Conservation (phyloP, 129 eudicot species). For the Ambrosia trifida region DNA sequence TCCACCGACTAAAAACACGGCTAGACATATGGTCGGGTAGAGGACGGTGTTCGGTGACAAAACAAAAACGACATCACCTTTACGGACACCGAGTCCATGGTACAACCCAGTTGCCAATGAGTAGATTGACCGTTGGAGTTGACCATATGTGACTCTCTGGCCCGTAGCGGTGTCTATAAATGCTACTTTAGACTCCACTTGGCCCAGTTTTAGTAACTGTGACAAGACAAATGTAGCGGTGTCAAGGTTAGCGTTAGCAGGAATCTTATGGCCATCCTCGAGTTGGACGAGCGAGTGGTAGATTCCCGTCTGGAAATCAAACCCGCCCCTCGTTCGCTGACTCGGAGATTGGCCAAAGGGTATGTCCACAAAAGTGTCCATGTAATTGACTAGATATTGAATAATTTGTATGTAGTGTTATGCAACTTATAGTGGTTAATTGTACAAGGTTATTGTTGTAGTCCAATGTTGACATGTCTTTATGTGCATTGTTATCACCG, state of each 20-base stretch:
- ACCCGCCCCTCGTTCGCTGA: conserved; percentile 42
- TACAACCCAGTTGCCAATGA: conserved; percentile 56
- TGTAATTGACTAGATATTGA: not conserved
- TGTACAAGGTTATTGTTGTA: not conserved
- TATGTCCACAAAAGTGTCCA: conserved; percentile 31
- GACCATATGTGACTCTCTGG: conserved; percentile 46
- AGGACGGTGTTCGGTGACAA: conserved; percentile 63
- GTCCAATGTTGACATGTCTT: not conserved
- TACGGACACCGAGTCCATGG: conserved; percentile 60
- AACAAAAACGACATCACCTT: conserved; percentile 64
- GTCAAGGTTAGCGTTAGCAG: conserved; percentile 49
- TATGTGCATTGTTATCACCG: conserved; percentile 38
- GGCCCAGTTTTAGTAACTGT: conserved; percentile 41
- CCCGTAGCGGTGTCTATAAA: conserved; percentile 55
- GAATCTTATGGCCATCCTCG: conserved; percentile 36
- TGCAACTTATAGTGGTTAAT: conserved; percentile 19
- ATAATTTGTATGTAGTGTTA: not conserved
- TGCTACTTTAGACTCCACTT: conserved; percentile 51
- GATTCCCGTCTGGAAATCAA: conserved; percentile 54
- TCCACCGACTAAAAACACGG: conserved; percentile 63
- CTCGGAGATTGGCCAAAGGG: not conserved
- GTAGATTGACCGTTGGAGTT: conserved; percentile 54
- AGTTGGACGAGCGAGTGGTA: conserved; percentile 63
- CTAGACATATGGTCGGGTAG: conserved; percentile 72
- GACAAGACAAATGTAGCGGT: conserved; percentile 62